Percentiles rank a stretch among this genome's conserved stretches.
Conservation (phyloP, 177 flowering plant species). For the Vitis hybrid region DNA sequence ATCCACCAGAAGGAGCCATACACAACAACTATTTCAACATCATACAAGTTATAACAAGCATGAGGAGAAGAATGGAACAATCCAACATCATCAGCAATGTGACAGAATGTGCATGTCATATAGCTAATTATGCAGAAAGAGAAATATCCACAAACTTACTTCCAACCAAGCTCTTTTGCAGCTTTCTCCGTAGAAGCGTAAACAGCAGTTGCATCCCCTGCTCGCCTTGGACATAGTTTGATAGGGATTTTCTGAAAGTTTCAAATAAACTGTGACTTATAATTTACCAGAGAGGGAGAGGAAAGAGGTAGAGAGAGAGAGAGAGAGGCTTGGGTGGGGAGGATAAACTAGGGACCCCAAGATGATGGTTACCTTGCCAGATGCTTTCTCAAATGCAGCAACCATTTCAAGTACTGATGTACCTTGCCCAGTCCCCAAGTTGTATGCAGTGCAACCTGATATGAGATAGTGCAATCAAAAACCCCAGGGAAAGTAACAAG, state of each 20-base stretch:
- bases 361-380: constrained; percentile 60
- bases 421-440: constrained; percentile 88
- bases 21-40: not conserved
- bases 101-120: not conserved
- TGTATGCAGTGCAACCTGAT: constrained; percentile 79
- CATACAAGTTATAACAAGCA: no score
- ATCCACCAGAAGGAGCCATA: not conserved
- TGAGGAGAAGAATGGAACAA: not conserved
- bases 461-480: not conserved
- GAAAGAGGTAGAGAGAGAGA: not conserved
- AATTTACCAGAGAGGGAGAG: not conserved
- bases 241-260: constrained; percentile 74
- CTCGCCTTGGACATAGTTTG: constrained; percentile 74
- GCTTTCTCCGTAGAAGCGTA: constrained; percentile 93
- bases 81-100: not conserved
- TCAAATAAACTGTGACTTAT: constrained; percentile 1
- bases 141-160: constrained; percentile 41
- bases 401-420: constrained; percentile 95
- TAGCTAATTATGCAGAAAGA: not conserved
- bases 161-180: constrained; percentile 87
- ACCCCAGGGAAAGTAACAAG: not conserved
- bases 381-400: constrained; percentile 71
- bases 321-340: not conserved
- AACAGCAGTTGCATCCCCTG: constrained; percentile 92
- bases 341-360: not conserved